These are phyloP conservation scores for Fusarium verrucosum DNA, from an alignment of 2,329 filamentous ascomycete species.

Conservation along the genomic window DNA sequence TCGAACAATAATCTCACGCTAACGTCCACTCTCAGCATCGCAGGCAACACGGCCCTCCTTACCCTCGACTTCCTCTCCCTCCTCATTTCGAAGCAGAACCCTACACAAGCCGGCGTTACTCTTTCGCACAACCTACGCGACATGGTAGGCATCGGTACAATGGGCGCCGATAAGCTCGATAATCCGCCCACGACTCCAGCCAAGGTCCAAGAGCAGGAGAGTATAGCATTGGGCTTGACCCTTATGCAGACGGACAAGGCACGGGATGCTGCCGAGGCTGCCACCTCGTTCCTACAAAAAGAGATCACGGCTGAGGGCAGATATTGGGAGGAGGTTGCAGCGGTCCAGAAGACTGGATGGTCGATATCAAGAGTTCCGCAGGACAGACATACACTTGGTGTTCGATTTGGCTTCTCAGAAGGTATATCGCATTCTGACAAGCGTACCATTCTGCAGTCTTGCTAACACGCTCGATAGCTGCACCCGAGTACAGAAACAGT, in stretches of 20 bases:
- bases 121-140: constrained; percentile 77
- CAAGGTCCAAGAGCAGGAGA: constrained; percentile 64
- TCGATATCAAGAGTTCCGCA: constrained; percentile 80
- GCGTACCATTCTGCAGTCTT: not conserved
- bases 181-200: constrained; percentile 67
- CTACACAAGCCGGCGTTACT: constrained; percentile 73
- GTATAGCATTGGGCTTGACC: constrained; percentile 75
- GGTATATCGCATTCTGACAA: constrained; percentile 51
- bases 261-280: constrained; percentile 76
- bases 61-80: constrained; percentile 86
- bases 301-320: constrained; percentile 83
- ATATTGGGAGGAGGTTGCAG: constrained; percentile 89
- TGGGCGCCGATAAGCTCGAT: constrained; percentile 73
- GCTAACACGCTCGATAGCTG: constrained; percentile 53
- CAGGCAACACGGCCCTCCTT: constrained; percentile 68
- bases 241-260: constrained; percentile 79
- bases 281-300: constrained; percentile 75
- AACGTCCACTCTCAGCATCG: constrained; percentile 43
- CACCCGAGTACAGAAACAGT: constrained; percentile 70
- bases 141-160: constrained; percentile 75
- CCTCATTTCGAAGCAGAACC: constrained; percentile 82
- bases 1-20: not conserved
- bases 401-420: constrained; percentile 90
- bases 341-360: constrained; percentile 87
- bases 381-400: constrained; percentile 78